These are phyloP conservation scores for Chytriomyces sp. DNA, from an alignment of 192 early-diverging fungal genomes.

Conservation along the genomic window DNA sequence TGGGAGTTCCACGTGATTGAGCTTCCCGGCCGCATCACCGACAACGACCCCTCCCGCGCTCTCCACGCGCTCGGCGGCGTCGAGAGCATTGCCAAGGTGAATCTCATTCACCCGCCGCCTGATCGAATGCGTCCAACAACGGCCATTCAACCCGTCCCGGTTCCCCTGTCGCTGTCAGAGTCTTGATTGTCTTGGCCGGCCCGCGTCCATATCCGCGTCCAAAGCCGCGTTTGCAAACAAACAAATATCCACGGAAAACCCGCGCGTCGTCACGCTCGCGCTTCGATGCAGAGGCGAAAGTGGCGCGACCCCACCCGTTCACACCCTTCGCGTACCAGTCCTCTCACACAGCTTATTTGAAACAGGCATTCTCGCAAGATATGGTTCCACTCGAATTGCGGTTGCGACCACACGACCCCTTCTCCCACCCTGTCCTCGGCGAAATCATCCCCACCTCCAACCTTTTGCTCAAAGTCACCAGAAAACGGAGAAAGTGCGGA, in stretches of 20 bases:
- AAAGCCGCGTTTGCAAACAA: no score
- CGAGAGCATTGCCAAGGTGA: conserved; percentile 47
- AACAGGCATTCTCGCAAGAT: conserved; percentile 47
- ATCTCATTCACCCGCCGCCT: no score
- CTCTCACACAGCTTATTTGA: background rate
- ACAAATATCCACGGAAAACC: no score
- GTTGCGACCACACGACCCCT: conserved; percentile 59
- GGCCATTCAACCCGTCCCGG: no score
- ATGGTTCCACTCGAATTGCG: conserved; percentile 52
- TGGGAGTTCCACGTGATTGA: conserved; percentile 57
- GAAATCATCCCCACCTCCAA: conserved; percentile 58
- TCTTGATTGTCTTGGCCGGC: no score
- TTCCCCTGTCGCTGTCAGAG: no score
- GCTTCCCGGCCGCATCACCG: conserved; percentile 53
- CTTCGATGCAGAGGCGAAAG: background rate
- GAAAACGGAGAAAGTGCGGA: conserved; percentile 26
- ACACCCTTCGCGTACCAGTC: no score
- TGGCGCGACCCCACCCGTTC: background rate
- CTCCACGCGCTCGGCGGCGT: conserved; percentile 53
- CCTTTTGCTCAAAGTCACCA: conserved; percentile 64
- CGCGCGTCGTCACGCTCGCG: background rate
- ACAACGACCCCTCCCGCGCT: conserved; percentile 41
- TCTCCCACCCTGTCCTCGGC: conserved; percentile 67
- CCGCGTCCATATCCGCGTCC: background rate
- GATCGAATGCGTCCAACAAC: no score